Evolutionary conservation across 176 grass and related monocot genomes (phyloP).

Genomic region (maize (Zea mays)): Zm-B73-REFERENCE-NAM-5.0 NC_050101.1:43052001-43052500

Average conservation of each 20-base stretch:
- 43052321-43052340: conserved; percentile 68
- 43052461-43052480: too few species aligned
- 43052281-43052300: conserved; percentile 97
- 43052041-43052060: conserved; percentile 74
- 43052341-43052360: conserved; percentile 92
- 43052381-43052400: conserved; percentile 27
- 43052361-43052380: conserved; percentile 79
- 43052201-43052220: too few species aligned
- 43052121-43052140: conserved; percentile 38
- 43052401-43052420: too few species aligned
- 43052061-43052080: conserved; percentile 81
- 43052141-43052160: not conserved
- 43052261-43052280: not conserved
- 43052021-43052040: conserved; percentile 58
- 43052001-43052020: conserved; percentile 81
- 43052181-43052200: conserved; percentile 58
- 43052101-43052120: conserved; percentile 74
- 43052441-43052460: not conserved
- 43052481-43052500: too few species aligned
- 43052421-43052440: too few species aligned
- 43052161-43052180: conserved; percentile 60
- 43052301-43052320: conserved; percentile 73
- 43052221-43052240: not conserved
- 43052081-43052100: conserved; percentile 89
- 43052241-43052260: too few species aligned